Conservation (phyloP, 1,284 basidiomycete genomes). For the Exsudoporus floridanus region DNA sequence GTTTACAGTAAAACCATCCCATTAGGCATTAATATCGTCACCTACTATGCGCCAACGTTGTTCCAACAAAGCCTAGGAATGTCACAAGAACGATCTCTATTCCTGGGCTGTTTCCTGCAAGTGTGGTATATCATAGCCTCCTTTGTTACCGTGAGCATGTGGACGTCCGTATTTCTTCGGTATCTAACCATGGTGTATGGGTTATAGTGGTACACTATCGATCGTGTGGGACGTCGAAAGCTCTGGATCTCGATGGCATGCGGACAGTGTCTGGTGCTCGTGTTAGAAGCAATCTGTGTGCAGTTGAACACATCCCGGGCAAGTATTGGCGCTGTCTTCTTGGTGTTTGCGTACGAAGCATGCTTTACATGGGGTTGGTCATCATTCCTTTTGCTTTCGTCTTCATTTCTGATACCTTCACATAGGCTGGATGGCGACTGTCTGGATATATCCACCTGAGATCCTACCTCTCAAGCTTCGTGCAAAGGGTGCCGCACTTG, state of each 20-base stretch:
- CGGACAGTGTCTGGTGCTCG: slow-evolving; percentile 12
- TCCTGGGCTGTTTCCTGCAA: slow-evolving; percentile 17
- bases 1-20: background rate
- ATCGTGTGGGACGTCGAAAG: slow-evolving; percentile 17
- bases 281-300: slow-evolving; percentile 15
- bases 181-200: background rate
- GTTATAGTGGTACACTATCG: slow-evolving; percentile 19
- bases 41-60: slow-evolving; percentile 17
- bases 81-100: slow-evolving; percentile 12
- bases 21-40: slow-evolving; percentile 17
- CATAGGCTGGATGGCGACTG: slow-evolving; percentile 18
- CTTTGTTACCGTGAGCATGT: slow-evolving; percentile 13
- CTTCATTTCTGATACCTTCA: background rate
- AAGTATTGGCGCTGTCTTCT: slow-evolving; percentile 16
- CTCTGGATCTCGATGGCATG: slow-evolving; percentile 20
- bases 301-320: slow-evolving; percentile 8
- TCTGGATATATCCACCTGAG: slow-evolving; percentile 16
- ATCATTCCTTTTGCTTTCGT: background rate
- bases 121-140: slow-evolving; percentile 16
- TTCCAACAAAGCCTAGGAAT: slow-evolving; percentile 16
- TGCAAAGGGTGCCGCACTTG: slow-evolving; percentile 14
- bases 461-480: slow-evolving; percentile 17
- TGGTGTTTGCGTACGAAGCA: slow-evolving; percentile 14
- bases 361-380: slow-evolving; percentile 16
- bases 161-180: too few relatives aligned